Base-by-base conservation (phyloP, 805 yeast species). In the Ogataea glucozyma region DNA sequence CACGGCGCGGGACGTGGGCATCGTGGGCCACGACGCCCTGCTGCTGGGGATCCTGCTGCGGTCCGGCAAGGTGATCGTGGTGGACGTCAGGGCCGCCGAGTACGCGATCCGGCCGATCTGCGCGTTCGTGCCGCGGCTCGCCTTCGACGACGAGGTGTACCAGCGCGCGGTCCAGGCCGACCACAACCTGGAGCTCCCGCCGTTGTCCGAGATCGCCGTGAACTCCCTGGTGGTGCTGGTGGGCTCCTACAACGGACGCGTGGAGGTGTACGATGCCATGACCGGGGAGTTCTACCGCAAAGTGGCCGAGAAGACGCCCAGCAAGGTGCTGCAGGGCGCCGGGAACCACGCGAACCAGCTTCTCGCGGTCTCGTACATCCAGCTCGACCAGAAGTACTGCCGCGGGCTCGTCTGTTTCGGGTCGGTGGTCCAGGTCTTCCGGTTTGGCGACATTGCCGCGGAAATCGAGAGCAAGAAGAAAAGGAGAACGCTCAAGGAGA, bases 341-440 rank as follows among this genome's bases (percentile, higher is more conserved):
- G 50, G 40, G 6, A 48, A 46, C 34, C 54, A 50, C 22, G 50
- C 42, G 6, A 48, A 46, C 34, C 54, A 50, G 30, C 38, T 51
- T 10, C 26, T 50, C 1, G 54, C 57, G 3, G 47, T 56, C 12
- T 43, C 55, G 12, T 46, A 47, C 17, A 57, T 57, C 6, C 29
- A 22, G n/a, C 31, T 49, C 17, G 60, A 62, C 40, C 59, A 59
- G 32, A 40, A 40, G 7, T 29, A 32, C 4, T 45, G 58, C 3
- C 46, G 55, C 27, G 80, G 81, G 6, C 49, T 75, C 2, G 55
- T 71, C 2, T 49, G 67, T 1, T 62, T 69, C 47, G 78, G 75
- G 0, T 67, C 72, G 20, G 49, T 62, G 2, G 58, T 72, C 1
- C 78, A 74, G 45, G 71, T 71, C 49, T 76, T 76, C 50, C 70